Base-by-base conservation (phyloP, 2,329 filamentous ascomycete genomes). In the Sarocladium kiliense region DNA sequence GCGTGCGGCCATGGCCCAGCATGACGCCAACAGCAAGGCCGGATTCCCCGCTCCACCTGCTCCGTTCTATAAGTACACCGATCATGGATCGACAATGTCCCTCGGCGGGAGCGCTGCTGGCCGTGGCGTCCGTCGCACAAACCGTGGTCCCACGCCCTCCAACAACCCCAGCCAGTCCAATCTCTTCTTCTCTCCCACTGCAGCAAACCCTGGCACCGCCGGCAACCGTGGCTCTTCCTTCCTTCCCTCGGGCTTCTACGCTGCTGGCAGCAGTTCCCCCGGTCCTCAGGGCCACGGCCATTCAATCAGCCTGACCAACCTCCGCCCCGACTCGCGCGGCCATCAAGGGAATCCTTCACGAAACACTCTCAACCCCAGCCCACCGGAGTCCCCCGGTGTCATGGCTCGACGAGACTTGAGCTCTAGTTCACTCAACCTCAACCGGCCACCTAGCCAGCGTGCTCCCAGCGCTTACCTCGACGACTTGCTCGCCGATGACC, bases 131-230 rank as follows among this genome's bases (percentile, higher is more conserved):
- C 76, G 80, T 55, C 75, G 79, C 50, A 78, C 78, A 14, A 74
- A 71, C 56, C 78, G 81, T 49, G 79, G 75, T 1, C 77, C 79
- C 2, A 71, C 74, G 27, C 78, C 78, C 2, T 81, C 81, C 10
- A 74, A 74, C 53, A 83, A 80, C 25, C 83, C 78, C 11, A 88
- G 82, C 65, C 76, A 80, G 62, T 84, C 84, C 36, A 89, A 87
- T 59, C 78, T 97, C 16, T 99, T 99, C 81, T 99, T 96, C 77
- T 96, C 91, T 7, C 94, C 94, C 0, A 97, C 94, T 0, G 92
- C 92, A 1, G 84, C 82, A 41, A 77, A 34, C 32, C 34, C 81
- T 7, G 88, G 87, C 14, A 84, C 82, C 37, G 74, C 78, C 14
- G 76, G 77, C 56, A 82, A 82, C 62, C 86, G 92, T 54, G 84